These are phyloP conservation scores for Coniochaeta ligniaria DNA, from an alignment of 2,329 filamentous ascomycete genomes.

Conservation along the genomic window DNA sequence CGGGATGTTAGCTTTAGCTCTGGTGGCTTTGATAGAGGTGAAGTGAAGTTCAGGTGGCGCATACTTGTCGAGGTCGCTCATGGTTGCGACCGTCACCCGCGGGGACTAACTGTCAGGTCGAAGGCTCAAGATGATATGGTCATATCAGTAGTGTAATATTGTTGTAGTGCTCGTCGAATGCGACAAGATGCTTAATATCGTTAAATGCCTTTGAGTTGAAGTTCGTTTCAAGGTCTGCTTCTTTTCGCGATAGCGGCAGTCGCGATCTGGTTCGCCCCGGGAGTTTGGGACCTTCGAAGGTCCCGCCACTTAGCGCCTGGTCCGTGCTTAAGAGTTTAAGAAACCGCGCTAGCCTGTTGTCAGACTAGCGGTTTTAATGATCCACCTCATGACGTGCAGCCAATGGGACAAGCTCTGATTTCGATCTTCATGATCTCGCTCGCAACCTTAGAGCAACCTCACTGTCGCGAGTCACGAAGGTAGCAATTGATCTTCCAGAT, in stretches of 20 bases:
- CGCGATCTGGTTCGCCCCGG: background rate
- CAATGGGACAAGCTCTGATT: background rate
- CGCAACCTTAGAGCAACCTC: background rate
- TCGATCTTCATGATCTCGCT: background rate
- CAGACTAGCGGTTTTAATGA: background rate
- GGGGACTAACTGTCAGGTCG: background rate
- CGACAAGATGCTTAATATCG: background rate
- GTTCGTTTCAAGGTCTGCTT: background rate
- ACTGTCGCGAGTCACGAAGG: background rate
- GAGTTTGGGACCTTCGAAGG: background rate
- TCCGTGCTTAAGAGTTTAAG: background rate
- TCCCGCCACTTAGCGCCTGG: background rate
- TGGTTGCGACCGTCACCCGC: background rate
- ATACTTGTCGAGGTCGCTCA: slow-evolving; percentile 4
- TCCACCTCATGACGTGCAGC: background rate
- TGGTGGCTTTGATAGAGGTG: background rate
- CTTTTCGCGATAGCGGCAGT: background rate
- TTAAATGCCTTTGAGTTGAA: background rate
- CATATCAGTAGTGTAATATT: background rate
- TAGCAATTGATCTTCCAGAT: background rate
- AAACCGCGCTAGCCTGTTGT: background rate
- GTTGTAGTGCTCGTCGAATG: background rate
- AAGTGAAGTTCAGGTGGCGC: background rate
- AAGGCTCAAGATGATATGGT: background rate
- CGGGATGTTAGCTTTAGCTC: slow-evolving; percentile 2